A percentile compares a stretch with the other conserved stretches of the same genome.
These are phyloP conservation scores for Cryomyces minteri DNA, from an alignment of 495 filamentous ascomycete species.

Conservation along the genomic window DNA sequence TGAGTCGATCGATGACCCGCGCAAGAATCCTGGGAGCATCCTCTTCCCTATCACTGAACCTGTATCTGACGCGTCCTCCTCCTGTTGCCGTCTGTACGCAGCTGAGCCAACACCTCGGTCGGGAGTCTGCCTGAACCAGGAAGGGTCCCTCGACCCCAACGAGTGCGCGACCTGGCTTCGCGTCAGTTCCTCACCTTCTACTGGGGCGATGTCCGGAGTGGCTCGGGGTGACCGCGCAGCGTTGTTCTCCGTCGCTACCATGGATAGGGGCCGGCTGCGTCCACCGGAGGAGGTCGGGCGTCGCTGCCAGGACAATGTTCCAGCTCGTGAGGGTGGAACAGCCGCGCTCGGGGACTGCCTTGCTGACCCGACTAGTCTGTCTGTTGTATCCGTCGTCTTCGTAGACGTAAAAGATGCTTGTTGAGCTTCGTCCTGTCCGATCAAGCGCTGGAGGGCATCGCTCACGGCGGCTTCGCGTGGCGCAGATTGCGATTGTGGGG, in stretches of 20 bases:
- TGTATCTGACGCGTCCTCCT: conserved; percentile 36
- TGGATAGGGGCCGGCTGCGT: conserved; percentile 39
- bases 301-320: conserved; percentile 78
- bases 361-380: conserved; percentile 9
- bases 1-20: conserved; percentile 26
- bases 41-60: conserved; percentile 19
- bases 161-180: conserved; percentile 53
- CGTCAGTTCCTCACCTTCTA: conserved; percentile 22
- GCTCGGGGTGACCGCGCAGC: conserved; percentile 28
- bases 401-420: too few relatives aligned
- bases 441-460: too few relatives aligned
- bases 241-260: conserved; percentile 40
- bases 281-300: conserved; percentile 43
- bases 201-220: conserved; percentile 4
- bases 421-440: too few relatives aligned
- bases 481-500: background rate
- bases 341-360: conserved; percentile 24
- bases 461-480: background rate
- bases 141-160: conserved; percentile 57
- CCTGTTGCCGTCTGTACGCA: conserved; percentile 43
- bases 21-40: conserved; percentile 51
- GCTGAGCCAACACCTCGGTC: conserved; percentile 57
- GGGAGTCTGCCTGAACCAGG: conserved; percentile 66
- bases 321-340: conserved; percentile 28
- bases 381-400: background rate